These are phyloP conservation scores for Jatropha curcas DNA, from an alignment of 345 rosid species.

Conservation along the genomic window DNA sequence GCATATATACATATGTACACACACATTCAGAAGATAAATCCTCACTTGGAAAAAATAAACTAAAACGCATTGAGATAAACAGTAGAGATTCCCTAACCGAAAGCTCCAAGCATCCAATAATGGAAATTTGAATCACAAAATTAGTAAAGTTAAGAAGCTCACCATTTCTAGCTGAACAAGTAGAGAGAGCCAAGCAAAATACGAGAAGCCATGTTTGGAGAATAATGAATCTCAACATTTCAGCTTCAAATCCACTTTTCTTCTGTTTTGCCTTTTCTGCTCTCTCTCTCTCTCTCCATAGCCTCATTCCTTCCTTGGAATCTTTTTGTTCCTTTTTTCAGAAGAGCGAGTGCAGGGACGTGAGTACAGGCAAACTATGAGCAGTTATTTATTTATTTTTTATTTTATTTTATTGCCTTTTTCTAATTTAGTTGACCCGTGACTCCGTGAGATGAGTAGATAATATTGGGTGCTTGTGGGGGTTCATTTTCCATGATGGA, in stretches of 20 bases:
- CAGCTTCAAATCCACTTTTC: not conserved
- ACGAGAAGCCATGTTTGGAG: constrained; percentile 4
- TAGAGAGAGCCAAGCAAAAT: constrained; percentile 15
- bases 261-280: not conserved
- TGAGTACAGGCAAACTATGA: constrained; percentile 13
- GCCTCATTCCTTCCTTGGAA: not conserved
- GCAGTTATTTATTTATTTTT: not conserved
- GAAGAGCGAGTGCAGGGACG: constrained; percentile 2
- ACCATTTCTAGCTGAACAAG: constrained; percentile 22
- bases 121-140: not conserved
- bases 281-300: not conserved
- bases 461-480: not conserved
- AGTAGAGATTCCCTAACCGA: not conserved
- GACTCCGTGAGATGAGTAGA: not conserved
- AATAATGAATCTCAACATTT: constrained; percentile 15
- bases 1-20: no score
- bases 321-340: not conserved
- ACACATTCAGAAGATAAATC: not conserved
- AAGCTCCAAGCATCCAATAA: not conserved
- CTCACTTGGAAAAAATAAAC: not conserved
- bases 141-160: not conserved
- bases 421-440: constrained; percentile 5
- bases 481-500: not conserved
- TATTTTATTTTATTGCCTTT: not conserved
- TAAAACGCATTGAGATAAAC: not conserved